Evolutionary conservation across 108 stramenopile genomes (phyloP), one percentile per base, ranked within the genome.

Genomic region (Pseudonitzschia multistriata): DNA sequence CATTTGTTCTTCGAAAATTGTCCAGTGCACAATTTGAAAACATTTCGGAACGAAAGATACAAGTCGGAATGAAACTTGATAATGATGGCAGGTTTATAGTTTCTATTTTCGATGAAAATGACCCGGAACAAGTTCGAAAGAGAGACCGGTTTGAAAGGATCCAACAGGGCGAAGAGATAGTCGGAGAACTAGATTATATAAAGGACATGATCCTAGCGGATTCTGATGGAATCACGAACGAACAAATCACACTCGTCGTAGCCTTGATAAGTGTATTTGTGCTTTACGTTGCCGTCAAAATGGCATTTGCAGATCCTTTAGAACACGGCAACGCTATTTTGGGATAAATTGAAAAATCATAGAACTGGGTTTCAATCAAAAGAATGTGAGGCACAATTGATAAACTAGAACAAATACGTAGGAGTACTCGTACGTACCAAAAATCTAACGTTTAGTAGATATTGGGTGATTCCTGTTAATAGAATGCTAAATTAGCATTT

Each of bases 91-190:
- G 82, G 49, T 88, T 93, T 31, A 81, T 80, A 22, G 88, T 90
- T 22, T 86, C 87, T 6, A 76, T 93, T 24, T 90, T 87, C 49
- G 92, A 90, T 75, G 74, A 77, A 53, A 80, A 79, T 37, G 89
- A 93, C 73, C 89, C 88, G 22, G 92, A 87, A 52, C 92, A 93
- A 71, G 76, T 86, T 1, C 74, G 80, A 19, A 87, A 76, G 71
- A 72, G 67, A 63, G 59, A 83, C 48, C 61, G 49, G 14, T 83
- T 79, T 67, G 68, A 83, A 69, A 33, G 66, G 40, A 64, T 74
- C 25, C 78, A 83, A 47, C 33, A 31, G 3, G 25, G 50, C 29
- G 50, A 35, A 65, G 50, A 5, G 4, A 21, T 60, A 62, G 66
- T 68, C 5, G 64, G 47, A 52, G 62, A 68, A 29, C 2, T 62